Percentiles rank a stretch among this genome's conserved stretches.
Conservation (phyloP, 1,284 basidiomycete species). For the Ustilago cynodontis region DNA sequence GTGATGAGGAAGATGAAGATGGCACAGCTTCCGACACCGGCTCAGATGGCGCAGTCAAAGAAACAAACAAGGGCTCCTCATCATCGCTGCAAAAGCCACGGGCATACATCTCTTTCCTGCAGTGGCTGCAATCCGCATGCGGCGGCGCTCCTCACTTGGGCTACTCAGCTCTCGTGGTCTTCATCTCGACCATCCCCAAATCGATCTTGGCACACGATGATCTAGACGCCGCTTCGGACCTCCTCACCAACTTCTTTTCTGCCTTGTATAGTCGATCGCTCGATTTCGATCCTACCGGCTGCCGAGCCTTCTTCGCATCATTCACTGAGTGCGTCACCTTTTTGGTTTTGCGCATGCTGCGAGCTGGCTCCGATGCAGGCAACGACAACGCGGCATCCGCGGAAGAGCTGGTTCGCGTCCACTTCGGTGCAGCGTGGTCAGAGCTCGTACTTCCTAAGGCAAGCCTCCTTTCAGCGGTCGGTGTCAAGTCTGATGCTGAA, state of each 20-base stretch:
- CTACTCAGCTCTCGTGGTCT: constrained; percentile 81
- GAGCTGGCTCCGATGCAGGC: constrained; percentile 7
- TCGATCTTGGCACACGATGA: constrained; percentile 70
- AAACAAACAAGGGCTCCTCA: not conserved
- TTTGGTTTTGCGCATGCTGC: constrained; percentile 66
- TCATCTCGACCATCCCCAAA: constrained; percentile 82
- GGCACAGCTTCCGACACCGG: constrained; percentile 26
- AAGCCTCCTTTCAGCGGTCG: constrained; percentile 53
- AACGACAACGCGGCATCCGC: constrained; percentile 17
- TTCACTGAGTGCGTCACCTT: constrained; percentile 79
- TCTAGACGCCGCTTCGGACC: constrained; percentile 68
- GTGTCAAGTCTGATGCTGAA: constrained; percentile 66
- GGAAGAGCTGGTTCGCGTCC: constrained; percentile 30
- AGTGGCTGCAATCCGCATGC: constrained; percentile 81
- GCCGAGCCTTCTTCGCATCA: constrained; percentile 77
- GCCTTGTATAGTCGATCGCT: constrained; percentile 79
- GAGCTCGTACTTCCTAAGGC: constrained; percentile 42
- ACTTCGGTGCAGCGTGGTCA: constrained; percentile 42
- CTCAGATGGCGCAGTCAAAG: constrained; percentile 8
- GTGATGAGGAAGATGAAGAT: constrained; percentile 34
- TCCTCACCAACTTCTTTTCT: constrained; percentile 82
- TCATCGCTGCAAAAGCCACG: constrained; percentile 24
- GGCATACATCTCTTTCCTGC: constrained; percentile 73
- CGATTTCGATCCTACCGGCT: constrained; percentile 58
- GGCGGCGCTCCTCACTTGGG: constrained; percentile 80